phyloP scores from a whole-genome alignment of 176 grass and related monocot species.

The Guadua angustifolia region DNA sequence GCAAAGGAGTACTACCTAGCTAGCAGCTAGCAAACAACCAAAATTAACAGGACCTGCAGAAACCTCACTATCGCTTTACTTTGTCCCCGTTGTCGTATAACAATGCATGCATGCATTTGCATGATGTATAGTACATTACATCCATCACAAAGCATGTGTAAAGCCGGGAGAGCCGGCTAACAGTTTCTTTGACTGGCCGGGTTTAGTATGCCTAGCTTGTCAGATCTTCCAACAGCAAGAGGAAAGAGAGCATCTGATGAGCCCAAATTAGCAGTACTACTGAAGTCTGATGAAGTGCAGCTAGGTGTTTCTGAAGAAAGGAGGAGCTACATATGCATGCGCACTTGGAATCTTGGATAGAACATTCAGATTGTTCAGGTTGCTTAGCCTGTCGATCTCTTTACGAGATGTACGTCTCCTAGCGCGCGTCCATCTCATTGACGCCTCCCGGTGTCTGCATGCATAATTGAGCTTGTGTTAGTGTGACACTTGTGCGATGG shows the following conservation, averaged over 20 bases:
- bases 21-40: not conserved
- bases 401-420: not conserved
- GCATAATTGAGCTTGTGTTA: not conserved
- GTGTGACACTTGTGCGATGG: not conserved
- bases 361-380: not conserved
- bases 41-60: constrained; percentile 4
- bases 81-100: not conserved
- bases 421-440: not conserved
- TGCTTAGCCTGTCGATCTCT: not conserved
- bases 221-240: constrained; percentile 37
- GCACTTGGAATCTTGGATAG: not conserved
- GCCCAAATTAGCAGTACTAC: not conserved
- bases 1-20: not conserved
- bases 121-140: not conserved
- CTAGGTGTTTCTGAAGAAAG: not conserved
- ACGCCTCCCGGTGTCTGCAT: not conserved
- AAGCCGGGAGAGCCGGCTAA: constrained; percentile 35
- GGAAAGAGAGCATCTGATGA: not conserved
- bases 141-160: not conserved
- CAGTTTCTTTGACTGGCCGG: constrained; percentile 47
- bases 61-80: not conserved
- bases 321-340: not conserved
- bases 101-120: not conserved
- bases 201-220: constrained; percentile 8
- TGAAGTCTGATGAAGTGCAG: not conserved